These are phyloP conservation scores for Irpex rosettiformis DNA, from an alignment of 1,284 basidiomycete genomes.

Conservation along the genomic window DNA sequence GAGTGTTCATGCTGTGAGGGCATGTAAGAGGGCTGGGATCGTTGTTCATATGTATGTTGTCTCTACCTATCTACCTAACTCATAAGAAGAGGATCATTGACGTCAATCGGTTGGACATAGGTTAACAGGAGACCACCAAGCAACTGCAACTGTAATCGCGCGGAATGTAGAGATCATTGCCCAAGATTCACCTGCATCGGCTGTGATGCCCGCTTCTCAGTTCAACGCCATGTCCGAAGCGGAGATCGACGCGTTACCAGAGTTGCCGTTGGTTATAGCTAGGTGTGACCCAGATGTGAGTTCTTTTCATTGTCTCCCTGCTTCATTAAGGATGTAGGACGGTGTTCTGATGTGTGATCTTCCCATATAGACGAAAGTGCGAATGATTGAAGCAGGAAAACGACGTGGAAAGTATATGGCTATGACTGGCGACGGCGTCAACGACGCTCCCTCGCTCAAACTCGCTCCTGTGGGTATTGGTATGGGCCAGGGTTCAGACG, in stretches of 20 bases:
- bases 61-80: not conserved
- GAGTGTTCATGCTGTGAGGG: slow-evolving; percentile 56
- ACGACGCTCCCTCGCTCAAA: slow-evolving; percentile 58
- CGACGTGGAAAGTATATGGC: slow-evolving; percentile 44
- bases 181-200: slow-evolving; percentile 2
- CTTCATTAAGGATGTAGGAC: too few species aligned
- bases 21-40: slow-evolving; percentile 63
- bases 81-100: not conserved
- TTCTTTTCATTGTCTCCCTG: too few species aligned
- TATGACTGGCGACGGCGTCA: slow-evolving; percentile 62
- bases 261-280: slow-evolving; percentile 56
- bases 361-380: slow-evolving; percentile 43
- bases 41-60: slow-evolving; percentile 52
- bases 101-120: not conserved
- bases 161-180: slow-evolving; percentile 46
- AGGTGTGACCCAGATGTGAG: slow-evolving; percentile 37
- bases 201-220: slow-evolving; percentile 50
- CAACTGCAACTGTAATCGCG: slow-evolving; percentile 44
- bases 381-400: slow-evolving; percentile 54
- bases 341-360: too few species aligned
- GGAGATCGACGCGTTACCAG: slow-evolving; percentile 54
- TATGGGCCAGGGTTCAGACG: slow-evolving; percentile 74
- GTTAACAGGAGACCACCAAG: slow-evolving; percentile 36
- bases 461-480: slow-evolving; percentile 63
- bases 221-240: slow-evolving; percentile 63